These are phyloP conservation scores for Naumovozyma castellii DNA, from an alignment of 805 yeast genomes.

Conservation along the genomic window DNA sequence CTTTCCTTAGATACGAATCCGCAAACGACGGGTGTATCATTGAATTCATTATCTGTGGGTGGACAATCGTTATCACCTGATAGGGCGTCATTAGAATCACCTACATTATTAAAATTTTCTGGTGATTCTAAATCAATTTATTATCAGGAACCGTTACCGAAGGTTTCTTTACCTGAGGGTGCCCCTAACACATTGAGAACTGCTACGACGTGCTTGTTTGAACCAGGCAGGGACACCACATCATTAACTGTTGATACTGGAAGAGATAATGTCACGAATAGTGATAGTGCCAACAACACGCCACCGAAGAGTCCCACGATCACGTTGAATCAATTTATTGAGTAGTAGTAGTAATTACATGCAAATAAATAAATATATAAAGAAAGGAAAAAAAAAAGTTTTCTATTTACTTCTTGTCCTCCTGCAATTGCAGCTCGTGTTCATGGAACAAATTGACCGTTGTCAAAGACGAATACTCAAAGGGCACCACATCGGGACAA, in stretches of 20 bases:
- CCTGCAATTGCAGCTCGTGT: background rate
- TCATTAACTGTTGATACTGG: too few species aligned
- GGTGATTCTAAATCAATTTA: slow-evolving; percentile 17
- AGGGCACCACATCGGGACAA: slow-evolving; percentile 14
- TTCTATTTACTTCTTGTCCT: background rate
- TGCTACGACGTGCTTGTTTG: background rate
- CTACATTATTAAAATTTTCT: slow-evolving; percentile 23
- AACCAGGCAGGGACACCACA: background rate
- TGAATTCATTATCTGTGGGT: slow-evolving; percentile 13
- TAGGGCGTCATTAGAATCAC: slow-evolving; percentile 16
- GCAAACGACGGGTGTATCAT: slow-evolving; percentile 13
- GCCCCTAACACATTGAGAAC: background rate
- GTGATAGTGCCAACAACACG: slow-evolving; percentile 7
- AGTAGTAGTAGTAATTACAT: background rate
- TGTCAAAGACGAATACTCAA: slow-evolving; percentile 21
- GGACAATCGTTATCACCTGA: slow-evolving; percentile 28
- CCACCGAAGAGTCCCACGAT: slow-evolving; percentile 19
- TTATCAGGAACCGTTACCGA: slow-evolving; percentile 28
- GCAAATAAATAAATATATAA: too few species aligned
- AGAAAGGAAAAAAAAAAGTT: too few species aligned
- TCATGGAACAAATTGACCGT: slow-evolving; percentile 19
- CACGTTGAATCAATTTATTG: slow-evolving; percentile 7
- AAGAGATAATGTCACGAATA: too few species aligned
- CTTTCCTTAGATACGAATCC: slow-evolving; percentile 24
- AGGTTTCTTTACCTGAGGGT: background rate